phyloP scores from a whole-genome alignment of 2,329 filamentous ascomycete genomes.

The Phaeophleospora eucalypticola region DNA sequence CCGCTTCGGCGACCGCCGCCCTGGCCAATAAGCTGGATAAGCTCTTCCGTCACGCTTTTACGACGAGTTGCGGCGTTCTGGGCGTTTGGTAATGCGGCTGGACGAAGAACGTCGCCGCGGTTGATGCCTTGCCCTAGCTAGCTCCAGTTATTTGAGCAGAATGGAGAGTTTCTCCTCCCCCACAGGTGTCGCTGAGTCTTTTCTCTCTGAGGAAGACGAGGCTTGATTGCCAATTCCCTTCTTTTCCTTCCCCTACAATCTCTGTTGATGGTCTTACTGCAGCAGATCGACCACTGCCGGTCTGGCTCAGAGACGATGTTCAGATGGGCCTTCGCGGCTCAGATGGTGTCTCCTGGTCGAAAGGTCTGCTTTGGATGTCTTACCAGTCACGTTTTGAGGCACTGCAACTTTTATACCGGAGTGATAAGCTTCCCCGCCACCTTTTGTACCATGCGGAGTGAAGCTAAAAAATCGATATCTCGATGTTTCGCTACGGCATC shows the following conservation, averaged over 20 bases:
- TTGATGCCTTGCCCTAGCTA: constrained; percentile 14
- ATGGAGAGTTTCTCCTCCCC: constrained; percentile 15
- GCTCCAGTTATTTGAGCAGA: constrained; percentile 10
- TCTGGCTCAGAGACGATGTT: too few species aligned
- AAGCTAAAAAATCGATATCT: too few species aligned
- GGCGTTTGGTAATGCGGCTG: constrained; percentile 17
- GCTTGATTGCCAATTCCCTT: constrained; percentile 22
- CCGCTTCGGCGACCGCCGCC: constrained; percentile 66
- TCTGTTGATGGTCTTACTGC: background rate
- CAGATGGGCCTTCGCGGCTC: too few species aligned
- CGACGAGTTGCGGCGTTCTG: constrained; percentile 15
- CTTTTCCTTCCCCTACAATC: constrained; percentile 1
- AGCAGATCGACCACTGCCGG: background rate
- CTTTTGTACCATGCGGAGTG: too few species aligned
- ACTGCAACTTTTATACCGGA: too few species aligned
- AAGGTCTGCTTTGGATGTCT: too few species aligned
- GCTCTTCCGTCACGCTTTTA: constrained; percentile 12
- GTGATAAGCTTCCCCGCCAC: too few species aligned
- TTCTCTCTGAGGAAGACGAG: constrained; percentile 16
- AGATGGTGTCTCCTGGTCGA: too few species aligned
- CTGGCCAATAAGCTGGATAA: constrained; percentile 28
- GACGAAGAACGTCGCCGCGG: constrained; percentile 10
- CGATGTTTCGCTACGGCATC: too few species aligned
- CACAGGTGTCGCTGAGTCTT: constrained; percentile 20
- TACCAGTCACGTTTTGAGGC: too few species aligned